Evolutionary conservation across 306 rosid species (phyloP).

Genomic region (Cucurbita argyrosperma): DNA sequence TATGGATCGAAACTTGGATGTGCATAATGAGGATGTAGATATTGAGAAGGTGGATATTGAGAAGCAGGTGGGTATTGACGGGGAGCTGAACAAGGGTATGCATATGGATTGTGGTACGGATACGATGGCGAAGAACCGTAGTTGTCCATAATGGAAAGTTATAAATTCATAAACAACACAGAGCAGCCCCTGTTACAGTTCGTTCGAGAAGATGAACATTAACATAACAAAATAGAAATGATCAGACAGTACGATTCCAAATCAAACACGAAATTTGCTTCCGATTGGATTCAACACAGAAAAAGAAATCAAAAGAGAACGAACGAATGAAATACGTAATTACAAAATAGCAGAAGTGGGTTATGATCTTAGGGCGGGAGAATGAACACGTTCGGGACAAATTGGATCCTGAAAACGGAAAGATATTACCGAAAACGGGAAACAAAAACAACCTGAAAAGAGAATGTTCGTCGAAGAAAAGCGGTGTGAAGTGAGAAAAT

Average conservation of each 20-base stretch:
- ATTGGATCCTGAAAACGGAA: not conserved
- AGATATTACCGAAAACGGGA: not conserved
- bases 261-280: not conserved
- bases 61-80: conserved; percentile 18
- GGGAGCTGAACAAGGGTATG: conserved; percentile 20
- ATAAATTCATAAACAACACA: not conserved
- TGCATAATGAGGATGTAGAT: conserved; percentile 5
- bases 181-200: not conserved
- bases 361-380: not conserved
- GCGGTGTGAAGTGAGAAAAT: not conserved
- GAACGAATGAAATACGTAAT: not conserved
- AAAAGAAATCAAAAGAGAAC: not conserved
- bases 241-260: not conserved
- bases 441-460: not conserved
- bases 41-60: conserved; percentile 10
- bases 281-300: not conserved
- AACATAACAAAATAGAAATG: not conserved
- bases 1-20: conserved; percentile 13
- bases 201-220: not conserved
- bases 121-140: conserved; percentile 31
- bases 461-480: not conserved
- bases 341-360: not conserved
- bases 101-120: conserved; percentile 25
- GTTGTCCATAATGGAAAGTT: conserved; percentile 24
- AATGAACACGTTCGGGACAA: not conserved